Conservation (phyloP, 2,329 filamentous ascomycete genomes). For the Pochonia chlamydosporia region DNA sequence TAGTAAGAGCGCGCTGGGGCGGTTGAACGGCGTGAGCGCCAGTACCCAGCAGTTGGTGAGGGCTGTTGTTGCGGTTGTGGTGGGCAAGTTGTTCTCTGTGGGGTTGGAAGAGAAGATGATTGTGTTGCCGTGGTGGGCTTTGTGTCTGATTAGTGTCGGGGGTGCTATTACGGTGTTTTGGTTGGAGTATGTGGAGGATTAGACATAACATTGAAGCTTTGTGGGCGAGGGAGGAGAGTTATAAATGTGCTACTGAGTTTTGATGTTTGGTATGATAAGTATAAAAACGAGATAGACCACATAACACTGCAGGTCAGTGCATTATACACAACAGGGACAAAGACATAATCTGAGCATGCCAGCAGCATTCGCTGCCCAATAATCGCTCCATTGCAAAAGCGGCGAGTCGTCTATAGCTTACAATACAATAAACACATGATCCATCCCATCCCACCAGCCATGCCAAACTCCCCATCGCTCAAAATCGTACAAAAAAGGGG, state of each 20-base stretch:
- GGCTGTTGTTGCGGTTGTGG: background rate
- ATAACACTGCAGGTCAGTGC: no score
- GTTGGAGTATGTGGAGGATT: background rate
- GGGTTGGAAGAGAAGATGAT: background rate
- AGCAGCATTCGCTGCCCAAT: background rate
- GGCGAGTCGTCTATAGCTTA: background rate
- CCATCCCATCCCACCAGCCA: background rate
- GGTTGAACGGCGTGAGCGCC: background rate
- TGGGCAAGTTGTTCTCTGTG: background rate
- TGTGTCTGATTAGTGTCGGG: background rate
- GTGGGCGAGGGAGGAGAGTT: no score
- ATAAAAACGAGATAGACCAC: no score
- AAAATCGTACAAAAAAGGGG: background rate
- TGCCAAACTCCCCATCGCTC: background rate
- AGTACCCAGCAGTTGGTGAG: background rate
- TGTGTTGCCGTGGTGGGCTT: background rate
- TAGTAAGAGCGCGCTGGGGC: background rate
- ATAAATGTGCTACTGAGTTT: no score
- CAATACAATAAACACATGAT: background rate
- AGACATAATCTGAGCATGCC: no score
- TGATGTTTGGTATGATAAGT: no score
- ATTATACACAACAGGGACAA: no score
- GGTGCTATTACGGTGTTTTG: background rate
- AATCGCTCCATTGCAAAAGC: background rate
- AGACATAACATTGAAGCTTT: no score